Conservation (phyloP, 148 eudicot species). For the Rhododendron williamsianum region DNA sequence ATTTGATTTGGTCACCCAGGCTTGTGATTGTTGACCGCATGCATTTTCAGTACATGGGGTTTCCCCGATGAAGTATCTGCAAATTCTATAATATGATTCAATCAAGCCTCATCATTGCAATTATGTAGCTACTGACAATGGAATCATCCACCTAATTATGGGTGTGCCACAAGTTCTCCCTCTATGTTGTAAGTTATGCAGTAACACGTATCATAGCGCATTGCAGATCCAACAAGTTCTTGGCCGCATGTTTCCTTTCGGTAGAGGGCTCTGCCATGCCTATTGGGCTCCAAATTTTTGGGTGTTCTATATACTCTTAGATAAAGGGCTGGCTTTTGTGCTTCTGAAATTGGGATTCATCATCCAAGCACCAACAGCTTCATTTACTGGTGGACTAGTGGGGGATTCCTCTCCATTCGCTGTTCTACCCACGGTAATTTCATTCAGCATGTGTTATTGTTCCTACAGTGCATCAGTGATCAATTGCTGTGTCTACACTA, state of each 20-base stretch:
- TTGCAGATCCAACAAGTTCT: constrained; percentile 91
- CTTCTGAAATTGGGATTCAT: constrained; percentile 59
- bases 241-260: constrained; percentile 96
- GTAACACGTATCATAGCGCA: constrained; percentile 24
- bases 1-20: constrained; percentile 73
- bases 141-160: background rate
- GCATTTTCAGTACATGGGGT: constrained; percentile 94
- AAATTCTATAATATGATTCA: background rate
- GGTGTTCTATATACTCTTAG: constrained; percentile 82
- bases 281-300: constrained; percentile 99
- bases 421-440: constrained; percentile 68
- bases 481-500: background rate
- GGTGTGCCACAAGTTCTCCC: background rate
- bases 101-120: background rate
- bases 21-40: constrained; percentile 73
- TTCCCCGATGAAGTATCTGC: constrained; percentile 7
- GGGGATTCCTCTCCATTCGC: constrained; percentile 97
- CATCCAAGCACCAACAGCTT: constrained; percentile 66
- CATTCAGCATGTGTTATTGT: background rate
- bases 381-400: constrained; percentile 93
- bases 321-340: constrained; percentile 58
- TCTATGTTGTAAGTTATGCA: constrained; percentile 7
- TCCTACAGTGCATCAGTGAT: background rate
- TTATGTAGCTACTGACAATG: background rate
- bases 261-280: constrained; percentile 99